These are phyloP conservation scores for Cydonia oblonga DNA, from an alignment of 331 rosid species.

Conservation along the genomic window DNA sequence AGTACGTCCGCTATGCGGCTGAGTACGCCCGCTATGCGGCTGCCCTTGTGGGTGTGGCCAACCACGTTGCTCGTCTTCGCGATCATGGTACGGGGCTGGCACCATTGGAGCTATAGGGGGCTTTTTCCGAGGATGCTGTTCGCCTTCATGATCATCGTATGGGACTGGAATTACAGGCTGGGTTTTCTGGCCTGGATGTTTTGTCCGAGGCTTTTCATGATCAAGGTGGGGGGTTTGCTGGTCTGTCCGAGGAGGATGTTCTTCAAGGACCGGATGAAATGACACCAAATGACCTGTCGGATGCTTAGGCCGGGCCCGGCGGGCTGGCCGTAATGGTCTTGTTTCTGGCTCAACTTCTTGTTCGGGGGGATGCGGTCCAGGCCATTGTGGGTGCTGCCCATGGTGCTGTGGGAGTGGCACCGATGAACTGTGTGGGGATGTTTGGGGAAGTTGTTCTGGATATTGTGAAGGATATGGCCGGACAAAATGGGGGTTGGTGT, in stretches of 20 bases:
- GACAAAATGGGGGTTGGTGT: slow-evolving; percentile 60
- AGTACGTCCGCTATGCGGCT: too few relatives aligned
- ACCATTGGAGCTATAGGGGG: background rate
- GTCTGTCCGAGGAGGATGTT: background rate
- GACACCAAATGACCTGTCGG: background rate
- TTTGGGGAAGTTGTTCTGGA: slow-evolving; percentile 4
- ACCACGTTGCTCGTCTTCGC: background rate
- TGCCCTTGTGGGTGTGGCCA: background rate
- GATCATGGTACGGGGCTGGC: background rate
- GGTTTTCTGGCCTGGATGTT: background rate
- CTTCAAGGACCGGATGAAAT: background rate
- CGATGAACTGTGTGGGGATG: background rate
- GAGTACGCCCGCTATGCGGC: background rate
- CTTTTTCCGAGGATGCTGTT: background rate
- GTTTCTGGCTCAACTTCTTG: background rate
- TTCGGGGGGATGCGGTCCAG: background rate
- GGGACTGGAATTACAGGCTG: background rate
- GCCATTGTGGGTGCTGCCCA: background rate
- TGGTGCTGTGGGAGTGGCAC: slow-evolving; percentile 1
- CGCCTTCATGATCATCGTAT: background rate
- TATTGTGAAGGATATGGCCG: slow-evolving; percentile 11
- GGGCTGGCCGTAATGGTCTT: background rate
- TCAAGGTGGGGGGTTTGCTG: background rate
- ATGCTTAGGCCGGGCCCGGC: slow-evolving; percentile 1
- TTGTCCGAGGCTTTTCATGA: background rate